A percentile compares a stretch with the other conserved stretches of the same genome.
Evolutionary conservation across 1,139 yeast genomes (phyloP).

Genomic region (Trichomonascaceae sp.): DNA sequence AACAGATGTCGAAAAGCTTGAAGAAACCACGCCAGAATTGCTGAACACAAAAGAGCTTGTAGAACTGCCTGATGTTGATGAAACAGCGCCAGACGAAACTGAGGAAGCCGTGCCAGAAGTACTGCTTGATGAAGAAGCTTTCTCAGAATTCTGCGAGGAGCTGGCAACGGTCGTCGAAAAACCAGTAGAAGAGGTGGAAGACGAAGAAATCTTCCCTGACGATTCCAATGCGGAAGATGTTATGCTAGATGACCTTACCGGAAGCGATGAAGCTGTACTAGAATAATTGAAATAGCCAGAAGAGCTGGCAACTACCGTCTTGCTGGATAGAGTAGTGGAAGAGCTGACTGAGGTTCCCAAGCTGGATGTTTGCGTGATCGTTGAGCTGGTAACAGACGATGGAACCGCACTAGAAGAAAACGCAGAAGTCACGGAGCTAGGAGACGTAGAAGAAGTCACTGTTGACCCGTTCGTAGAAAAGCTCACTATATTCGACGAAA

Average conservation of each 20-base stretch:
- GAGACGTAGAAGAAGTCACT: slow-evolving; percentile 3
- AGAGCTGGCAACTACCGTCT: not conserved
- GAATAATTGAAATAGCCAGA: slow-evolving; percentile 6
- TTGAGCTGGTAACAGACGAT: not conserved
- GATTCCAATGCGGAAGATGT: not conserved
- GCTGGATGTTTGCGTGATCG: not conserved
- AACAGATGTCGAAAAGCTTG: not conserved
- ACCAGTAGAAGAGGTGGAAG: not conserved
- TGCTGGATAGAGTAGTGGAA: not conserved
- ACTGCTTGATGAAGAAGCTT: not conserved
- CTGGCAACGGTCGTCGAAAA: not conserved
- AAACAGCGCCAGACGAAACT: not conserved
- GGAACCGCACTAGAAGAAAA: slow-evolving; percentile 2
- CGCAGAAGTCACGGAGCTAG: no score
- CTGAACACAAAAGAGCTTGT: not conserved
- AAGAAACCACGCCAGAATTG: not conserved
- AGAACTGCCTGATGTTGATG: not conserved
- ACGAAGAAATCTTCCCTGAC: not conserved
- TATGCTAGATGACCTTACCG: not conserved
- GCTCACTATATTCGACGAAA: slow-evolving; percentile 1
- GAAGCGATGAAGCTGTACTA: slow-evolving; percentile 1
- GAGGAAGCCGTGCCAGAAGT: not conserved
- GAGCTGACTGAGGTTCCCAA: not conserved
- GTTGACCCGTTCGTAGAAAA: slow-evolving; percentile 6
- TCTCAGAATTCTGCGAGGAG: not conserved